Percentiles rank a stretch among this genome's conserved stretches.
Evolutionary conservation across 257 asterid genomes (phyloP).

Genomic region (Haberlea rhodopensis): DNA sequence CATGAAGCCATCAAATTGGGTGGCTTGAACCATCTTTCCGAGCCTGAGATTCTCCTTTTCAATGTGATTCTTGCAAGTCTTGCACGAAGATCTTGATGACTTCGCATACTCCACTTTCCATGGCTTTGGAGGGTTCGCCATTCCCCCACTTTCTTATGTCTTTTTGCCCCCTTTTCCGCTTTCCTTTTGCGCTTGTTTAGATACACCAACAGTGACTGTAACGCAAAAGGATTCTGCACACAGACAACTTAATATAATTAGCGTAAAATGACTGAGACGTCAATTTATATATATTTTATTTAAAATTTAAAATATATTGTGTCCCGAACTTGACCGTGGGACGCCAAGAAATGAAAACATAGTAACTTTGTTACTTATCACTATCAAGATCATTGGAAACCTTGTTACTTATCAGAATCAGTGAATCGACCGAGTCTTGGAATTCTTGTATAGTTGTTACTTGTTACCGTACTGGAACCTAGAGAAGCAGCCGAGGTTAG

Average conservation of each 20-base stretch:
- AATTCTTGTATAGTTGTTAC: too few species aligned
- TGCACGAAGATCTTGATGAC: slow-evolving; percentile 90
- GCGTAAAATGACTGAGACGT: neutral
- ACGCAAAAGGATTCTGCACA: neutral
- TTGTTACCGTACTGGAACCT: too few species aligned
- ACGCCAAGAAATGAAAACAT: neutral
- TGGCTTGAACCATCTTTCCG: slow-evolving; percentile 89
- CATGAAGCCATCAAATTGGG: slow-evolving; percentile 90
- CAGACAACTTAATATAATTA: too few species aligned
- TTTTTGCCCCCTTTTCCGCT: neutral
- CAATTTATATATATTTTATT: too few species aligned
- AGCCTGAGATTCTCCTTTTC: slow-evolving; percentile 75
- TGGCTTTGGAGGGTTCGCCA: slow-evolving; percentile 88
- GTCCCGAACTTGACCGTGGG: too few species aligned
- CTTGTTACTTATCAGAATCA: neutral
- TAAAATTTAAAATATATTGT: too few species aligned
- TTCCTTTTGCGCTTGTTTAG: too few species aligned
- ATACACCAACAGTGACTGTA: neutral
- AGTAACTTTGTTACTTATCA: neutral
- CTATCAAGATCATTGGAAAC: too few species aligned
- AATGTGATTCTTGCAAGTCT: slow-evolving; percentile 64
- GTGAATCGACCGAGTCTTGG: too few species aligned
- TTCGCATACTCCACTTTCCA: slow-evolving; percentile 95
- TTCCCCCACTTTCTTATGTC: slow-evolving; percentile 23
- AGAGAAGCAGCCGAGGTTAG: too few species aligned